Evolutionary conservation across 2,329 filamentous ascomycete genomes (phyloP).

Genomic region (Sordariomycetes sp.): DNA sequence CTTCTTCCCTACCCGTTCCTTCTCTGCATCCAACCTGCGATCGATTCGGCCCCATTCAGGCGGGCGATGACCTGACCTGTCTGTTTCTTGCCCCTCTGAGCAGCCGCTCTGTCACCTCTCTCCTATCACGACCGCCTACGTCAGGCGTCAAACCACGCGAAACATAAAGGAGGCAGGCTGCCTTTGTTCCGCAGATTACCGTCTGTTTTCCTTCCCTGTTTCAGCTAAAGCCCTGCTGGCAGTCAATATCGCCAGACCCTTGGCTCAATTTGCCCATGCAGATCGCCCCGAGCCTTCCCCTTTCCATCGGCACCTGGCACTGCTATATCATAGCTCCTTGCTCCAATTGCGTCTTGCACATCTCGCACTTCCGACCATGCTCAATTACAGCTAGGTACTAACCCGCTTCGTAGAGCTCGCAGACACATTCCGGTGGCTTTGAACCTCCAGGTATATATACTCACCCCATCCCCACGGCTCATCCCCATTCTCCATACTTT

Average conservation of each 20-base stretch:
- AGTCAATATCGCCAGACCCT: not conserved
- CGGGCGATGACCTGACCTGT: not conserved
- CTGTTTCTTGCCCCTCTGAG: not conserved
- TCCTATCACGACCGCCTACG: not conserved
- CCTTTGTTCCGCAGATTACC: not conserved
- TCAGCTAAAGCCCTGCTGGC: not conserved
- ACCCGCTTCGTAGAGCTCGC: not conserved
- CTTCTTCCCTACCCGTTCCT: not conserved
- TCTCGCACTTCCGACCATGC: not conserved
- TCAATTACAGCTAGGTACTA: not conserved
- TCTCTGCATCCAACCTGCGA: not conserved
- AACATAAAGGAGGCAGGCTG: not conserved
- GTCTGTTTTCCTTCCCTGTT: not conserved
- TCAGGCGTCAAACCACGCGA: slow-evolving; percentile 1
- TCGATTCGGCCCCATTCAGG: not conserved
- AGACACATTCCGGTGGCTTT: not conserved
- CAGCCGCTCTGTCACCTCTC: not conserved
- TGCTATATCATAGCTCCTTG: not conserved
- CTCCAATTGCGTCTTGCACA: not conserved
- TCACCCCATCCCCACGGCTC: not conserved
- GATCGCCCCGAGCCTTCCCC: not conserved
- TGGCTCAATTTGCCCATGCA: not conserved
- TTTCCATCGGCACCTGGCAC: not conserved
- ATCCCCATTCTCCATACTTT: not conserved
- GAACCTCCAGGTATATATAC: not conserved